A percentile compares a stretch with the other conserved stretches of the same genome.
These are phyloP conservation scores for Cercospora citrullina DNA, from an alignment of 2,329 filamentous ascomycete species.

Conservation along the genomic window DNA sequence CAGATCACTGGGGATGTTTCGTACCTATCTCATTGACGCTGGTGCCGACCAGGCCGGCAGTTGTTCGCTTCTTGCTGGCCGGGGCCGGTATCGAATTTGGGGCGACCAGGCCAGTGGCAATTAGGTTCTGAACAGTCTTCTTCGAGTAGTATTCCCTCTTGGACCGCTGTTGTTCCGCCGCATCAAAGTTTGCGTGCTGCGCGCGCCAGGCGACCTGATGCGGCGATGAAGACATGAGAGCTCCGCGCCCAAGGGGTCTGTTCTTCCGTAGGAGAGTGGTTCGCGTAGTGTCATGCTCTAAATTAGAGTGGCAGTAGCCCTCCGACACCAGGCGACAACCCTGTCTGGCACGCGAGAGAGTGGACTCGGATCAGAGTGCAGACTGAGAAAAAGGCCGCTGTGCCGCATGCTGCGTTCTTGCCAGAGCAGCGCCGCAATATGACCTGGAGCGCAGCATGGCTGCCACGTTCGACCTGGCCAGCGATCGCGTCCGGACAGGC, in stretches of 20 bases:
- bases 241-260: conserved; percentile 14
- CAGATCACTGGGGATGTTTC: conserved; percentile 19
- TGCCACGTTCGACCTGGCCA: conserved; percentile 2
- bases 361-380: conserved; percentile 1
- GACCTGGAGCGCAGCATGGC: neutral
- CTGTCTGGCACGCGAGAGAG: conserved; percentile 2
- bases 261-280: conserved; percentile 14
- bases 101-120: conserved; percentile 21
- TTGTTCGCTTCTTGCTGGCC: conserved; percentile 19
- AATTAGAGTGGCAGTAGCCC: conserved; percentile 31
- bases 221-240: conserved; percentile 22
- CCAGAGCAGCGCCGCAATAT: neutral
- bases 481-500: neutral
- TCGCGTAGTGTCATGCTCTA: conserved; percentile 28
- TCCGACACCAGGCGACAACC: conserved; percentile 17
- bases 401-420: neutral
- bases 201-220: conserved; percentile 19
- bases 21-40: conserved; percentile 28
- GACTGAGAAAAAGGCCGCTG: neutral
- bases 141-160: conserved; percentile 19
- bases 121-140: conserved; percentile 26
- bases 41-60: conserved; percentile 15
- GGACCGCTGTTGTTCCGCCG: conserved; percentile 23
- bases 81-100: conserved; percentile 12
- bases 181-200: conserved; percentile 16